Percentiles rank a stretch among this genome's conserved stretches.
Conservation (phyloP, 1,139 yeast genomes). For the Candida anutae region DNA sequence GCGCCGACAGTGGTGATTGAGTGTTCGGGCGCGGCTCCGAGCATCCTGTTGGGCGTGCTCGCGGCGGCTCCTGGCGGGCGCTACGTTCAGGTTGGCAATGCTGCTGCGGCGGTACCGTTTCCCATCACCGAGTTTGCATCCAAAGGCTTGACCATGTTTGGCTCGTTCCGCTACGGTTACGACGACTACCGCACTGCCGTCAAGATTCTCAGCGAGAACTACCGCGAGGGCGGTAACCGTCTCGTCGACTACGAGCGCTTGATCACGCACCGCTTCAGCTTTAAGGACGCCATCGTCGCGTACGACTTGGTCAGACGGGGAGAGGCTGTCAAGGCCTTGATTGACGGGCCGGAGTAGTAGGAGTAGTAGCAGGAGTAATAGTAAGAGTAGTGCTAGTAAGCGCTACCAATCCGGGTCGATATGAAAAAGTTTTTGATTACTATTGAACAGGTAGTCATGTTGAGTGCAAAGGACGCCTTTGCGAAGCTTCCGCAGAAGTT, state of each 20-base stretch:
- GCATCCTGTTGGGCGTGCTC: slow-evolving; percentile 57
- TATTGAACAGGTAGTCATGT: no score
- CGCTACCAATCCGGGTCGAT: no score
- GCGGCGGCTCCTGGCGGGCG: slow-evolving; percentile 56
- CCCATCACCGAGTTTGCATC: slow-evolving; percentile 68
- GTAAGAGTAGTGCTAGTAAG: no score
- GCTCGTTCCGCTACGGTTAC: slow-evolving; percentile 75
- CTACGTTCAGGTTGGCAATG: slow-evolving; percentile 73
- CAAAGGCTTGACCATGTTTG: slow-evolving; percentile 64
- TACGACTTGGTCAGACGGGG: slow-evolving; percentile 57
- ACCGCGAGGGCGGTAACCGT: slow-evolving; percentile 51
- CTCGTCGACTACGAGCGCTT: slow-evolving; percentile 44
- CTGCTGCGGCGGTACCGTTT: slow-evolving; percentile 56
- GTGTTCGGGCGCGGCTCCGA: slow-evolving; percentile 67
- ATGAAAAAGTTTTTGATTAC: no score
- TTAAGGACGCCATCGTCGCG: slow-evolving; percentile 73
- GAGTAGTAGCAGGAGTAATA: no score
- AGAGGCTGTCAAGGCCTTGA: slow-evolving; percentile 39
- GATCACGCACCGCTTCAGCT: slow-evolving; percentile 70
- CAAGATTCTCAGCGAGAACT: slow-evolving; percentile 50
- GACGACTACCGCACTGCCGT: slow-evolving; percentile 77
- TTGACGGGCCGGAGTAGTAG: slow-evolving; percentile 35
- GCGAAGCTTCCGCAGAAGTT: slow-evolving; percentile 62
- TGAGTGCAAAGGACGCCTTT: slow-evolving; percentile 34
- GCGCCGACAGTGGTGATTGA: slow-evolving; percentile 58